Evolutionary conservation across 176 grass and related monocot species (phyloP).

Genomic region (Paspalum notatum): DNA sequence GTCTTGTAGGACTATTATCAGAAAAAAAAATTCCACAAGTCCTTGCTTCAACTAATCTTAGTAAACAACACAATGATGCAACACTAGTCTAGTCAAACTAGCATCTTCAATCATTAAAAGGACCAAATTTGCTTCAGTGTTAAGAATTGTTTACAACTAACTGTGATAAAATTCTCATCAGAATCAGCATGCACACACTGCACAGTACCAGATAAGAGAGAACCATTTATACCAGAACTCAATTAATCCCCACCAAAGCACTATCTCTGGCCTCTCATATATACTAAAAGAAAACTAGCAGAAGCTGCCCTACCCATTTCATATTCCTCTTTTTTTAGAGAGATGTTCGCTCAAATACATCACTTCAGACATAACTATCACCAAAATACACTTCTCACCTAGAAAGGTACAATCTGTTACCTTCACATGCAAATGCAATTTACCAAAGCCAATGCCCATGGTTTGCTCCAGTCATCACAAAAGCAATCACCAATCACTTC

Average conservation of each 20-base stretch:
- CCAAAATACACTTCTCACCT: neutral
- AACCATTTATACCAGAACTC: neutral
- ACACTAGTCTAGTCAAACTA: neutral
- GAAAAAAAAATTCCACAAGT: neutral
- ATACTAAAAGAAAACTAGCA: neutral
- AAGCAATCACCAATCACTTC: neutral
- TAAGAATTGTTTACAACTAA: neutral
- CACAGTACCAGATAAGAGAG: neutral
- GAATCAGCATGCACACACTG: neutral
- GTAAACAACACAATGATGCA: neutral
- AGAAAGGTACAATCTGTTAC: neutral
- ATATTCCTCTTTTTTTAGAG: neutral
- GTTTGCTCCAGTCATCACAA: constrained; percentile 2
- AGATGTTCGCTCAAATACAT: constrained; percentile 2
- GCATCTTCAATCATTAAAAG: neutral
- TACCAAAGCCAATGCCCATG: neutral
- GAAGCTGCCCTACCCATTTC: neutral
- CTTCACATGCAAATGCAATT: neutral
- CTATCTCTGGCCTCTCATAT: neutral
- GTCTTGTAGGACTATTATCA: neutral
- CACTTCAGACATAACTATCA: neutral
- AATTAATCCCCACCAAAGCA: neutral
- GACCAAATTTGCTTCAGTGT: neutral
- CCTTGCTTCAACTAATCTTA: constrained; percentile 13
- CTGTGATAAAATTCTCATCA: neutral